Conservation (phyloP, 805 yeast species). For the Hanseniaspora thailandica region DNA sequence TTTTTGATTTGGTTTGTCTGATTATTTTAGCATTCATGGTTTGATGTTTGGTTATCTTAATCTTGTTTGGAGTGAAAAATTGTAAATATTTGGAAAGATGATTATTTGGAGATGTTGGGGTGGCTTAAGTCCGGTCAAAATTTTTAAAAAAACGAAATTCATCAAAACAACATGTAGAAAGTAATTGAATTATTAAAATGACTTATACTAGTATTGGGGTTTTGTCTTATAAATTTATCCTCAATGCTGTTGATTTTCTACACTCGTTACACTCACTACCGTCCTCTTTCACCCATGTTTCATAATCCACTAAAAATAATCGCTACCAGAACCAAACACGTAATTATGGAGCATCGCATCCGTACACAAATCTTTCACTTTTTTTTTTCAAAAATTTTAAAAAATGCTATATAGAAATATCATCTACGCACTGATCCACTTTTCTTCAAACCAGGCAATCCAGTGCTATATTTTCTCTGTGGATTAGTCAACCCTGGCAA, state of each 20-base stretch:
- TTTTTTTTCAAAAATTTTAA: not conserved
- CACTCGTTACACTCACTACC: too few species aligned
- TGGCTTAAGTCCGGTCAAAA: too few species aligned
- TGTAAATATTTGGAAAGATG: too few species aligned
- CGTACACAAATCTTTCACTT: not conserved
- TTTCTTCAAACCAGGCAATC: slow-evolving; percentile 5
- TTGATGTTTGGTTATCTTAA: not conserved
- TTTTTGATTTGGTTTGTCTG: not conserved
- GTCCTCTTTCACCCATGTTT: too few species aligned
- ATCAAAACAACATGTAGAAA: not conserved
- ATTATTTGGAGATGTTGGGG: too few species aligned
- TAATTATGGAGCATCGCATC: too few species aligned
- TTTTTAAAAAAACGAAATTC: not conserved
- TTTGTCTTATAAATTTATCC: too few species aligned
- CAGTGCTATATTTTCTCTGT: not conserved
- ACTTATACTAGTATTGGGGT: too few species aligned
- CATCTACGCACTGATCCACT: slow-evolving; percentile 4
- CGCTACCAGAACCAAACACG: too few species aligned
- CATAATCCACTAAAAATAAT: too few species aligned
- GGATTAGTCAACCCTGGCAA: not conserved
- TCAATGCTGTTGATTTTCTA: too few species aligned
- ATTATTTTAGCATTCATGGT: not conserved
- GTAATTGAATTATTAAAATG: too few species aligned
- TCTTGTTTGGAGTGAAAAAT: not conserved
- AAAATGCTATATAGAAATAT: not conserved